Conservation (phyloP, 768 basidiomycete species). For the Antrodiella citrinella region DNA sequence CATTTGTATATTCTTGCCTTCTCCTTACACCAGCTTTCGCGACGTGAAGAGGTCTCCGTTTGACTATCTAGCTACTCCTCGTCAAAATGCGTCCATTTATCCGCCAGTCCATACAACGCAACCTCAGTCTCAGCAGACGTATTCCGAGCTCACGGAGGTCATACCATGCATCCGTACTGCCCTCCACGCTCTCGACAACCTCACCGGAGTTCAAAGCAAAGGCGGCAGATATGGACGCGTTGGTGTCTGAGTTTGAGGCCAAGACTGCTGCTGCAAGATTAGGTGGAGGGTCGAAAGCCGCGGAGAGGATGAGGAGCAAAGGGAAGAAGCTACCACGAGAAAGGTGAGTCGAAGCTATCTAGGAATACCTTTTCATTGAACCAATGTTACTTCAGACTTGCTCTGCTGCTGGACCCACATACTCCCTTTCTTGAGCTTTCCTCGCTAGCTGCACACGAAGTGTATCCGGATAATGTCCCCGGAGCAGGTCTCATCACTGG, state of each 20-base stretch:
- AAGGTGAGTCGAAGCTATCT: conserved; percentile 41
- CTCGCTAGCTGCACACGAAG: conserved; percentile 76
- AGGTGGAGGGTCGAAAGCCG: conserved; percentile 72
- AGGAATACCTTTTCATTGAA: background rate
- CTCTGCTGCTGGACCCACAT: conserved; percentile 71
- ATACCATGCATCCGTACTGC: conserved; percentile 70
- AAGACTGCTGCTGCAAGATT: conserved; percentile 51
- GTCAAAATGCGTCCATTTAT: background rate
- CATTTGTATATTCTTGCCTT: no score
- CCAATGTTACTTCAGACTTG: conserved; percentile 45
- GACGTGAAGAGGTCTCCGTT: no score
- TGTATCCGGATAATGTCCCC: conserved; percentile 75
- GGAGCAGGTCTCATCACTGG: conserved; percentile 91
- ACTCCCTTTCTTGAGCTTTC: conserved; percentile 90
- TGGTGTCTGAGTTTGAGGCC: conserved; percentile 56
- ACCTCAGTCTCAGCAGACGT: no score
- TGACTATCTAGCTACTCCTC: no score
- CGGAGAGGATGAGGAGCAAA: conserved; percentile 63
- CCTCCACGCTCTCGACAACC: conserved; percentile 58
- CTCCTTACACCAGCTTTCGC: no score
- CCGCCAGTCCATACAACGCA: background rate
- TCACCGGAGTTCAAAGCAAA: conserved; percentile 68
- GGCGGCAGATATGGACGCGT: conserved; percentile 57
- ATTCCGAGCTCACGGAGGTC: conserved; percentile 9
- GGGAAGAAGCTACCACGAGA: conserved; percentile 83